Base-by-base conservation (phyloP, 2,329 filamentous ascomycete genomes). In the Trichoderma gracile region DNA sequence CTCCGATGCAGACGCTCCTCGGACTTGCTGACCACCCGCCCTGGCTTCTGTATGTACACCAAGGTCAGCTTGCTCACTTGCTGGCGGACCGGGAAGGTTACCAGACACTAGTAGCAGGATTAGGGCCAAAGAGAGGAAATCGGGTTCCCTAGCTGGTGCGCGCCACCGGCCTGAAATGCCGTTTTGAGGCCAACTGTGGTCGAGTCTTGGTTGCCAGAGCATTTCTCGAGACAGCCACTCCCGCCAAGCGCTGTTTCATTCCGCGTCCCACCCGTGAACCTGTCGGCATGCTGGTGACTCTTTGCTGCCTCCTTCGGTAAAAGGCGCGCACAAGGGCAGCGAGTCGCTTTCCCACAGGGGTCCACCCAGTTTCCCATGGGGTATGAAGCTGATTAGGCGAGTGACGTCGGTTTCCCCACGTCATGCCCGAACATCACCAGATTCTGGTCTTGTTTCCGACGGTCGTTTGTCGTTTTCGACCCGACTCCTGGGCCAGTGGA, bases 331-430 rank as follows among this genome's bases (percentile, higher is more conserved):
- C 46, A 30, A 58, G 14, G 55, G 42, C 25, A 15, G 12, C 46
- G 7, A 38, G 33, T 38, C 12, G 4, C 19, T 60, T 60, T 50
- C 46, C 57, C 46, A 50, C 57, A 10, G 21, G 42, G 45, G 21
- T 52, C 57, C 57, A 60, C 57, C 57, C 30, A 21, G 33, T 42
- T 23, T 43, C 27, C 25, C 25, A 53, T 61, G 33, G 30, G 45
- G 58, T 49, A 53, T 53, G 46, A 50, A 27, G 27, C 17, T 50
- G 43, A 47, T 47, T 49, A 27, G 42, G 61, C 45, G 42, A 12
- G 63, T 67, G 66, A 67, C 66, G 66, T 67, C 65, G 65, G 5
- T 47, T 49, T 58, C 66, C 54, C 64, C 66, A 66, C 64, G 66
- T 6, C 27, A 19, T 23, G 12, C 17, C 12, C 19, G 49, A 40